Evolutionary conservation across 148 eudicot species (phyloP).

Genomic region (Drosera capensis): DNA sequence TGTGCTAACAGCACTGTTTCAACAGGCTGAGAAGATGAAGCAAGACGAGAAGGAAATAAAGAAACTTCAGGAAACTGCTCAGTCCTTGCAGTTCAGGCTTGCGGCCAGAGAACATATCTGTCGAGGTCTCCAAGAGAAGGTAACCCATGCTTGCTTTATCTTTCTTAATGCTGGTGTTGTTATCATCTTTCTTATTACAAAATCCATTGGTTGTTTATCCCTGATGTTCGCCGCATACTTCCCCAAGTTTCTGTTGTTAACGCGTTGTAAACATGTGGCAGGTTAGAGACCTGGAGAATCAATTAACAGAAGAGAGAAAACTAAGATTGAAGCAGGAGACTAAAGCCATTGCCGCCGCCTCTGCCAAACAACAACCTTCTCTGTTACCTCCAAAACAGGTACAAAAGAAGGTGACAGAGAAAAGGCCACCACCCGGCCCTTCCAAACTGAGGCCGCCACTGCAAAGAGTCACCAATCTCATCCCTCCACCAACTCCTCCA

Average conservation of each 20-base stretch:
- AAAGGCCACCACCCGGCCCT: constrained; percentile 63
- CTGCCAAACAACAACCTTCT: constrained; percentile 31
- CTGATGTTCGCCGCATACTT: neutral
- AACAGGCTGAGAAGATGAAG: constrained; percentile 74
- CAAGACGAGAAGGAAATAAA: constrained; percentile 85
- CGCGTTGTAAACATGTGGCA: constrained; percentile 5
- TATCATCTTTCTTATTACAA: neutral
- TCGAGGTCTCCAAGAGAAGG: constrained; percentile 83
- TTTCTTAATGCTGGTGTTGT: neutral
- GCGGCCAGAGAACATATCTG: constrained; percentile 59
- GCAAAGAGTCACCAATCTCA: constrained; percentile 45
- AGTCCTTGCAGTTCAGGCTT: constrained; percentile 69
- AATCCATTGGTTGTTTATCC: neutral
- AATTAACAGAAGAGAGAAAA: constrained; percentile 64
- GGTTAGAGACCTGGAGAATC: constrained; percentile 82
- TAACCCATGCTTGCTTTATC: constrained; percentile 4
- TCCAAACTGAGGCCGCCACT: constrained; percentile 53
- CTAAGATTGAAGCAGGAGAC: constrained; percentile 60
- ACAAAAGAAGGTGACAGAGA: constrained; percentile 28
- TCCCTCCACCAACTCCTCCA: constrained; percentile 38
- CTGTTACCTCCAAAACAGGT: constrained; percentile 22
- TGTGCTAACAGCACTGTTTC: neutral
- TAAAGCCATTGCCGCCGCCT: constrained; percentile 41
- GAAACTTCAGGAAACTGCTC: constrained; percentile 68
- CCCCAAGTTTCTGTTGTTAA: neutral